phyloP scores from a whole-genome alignment of 441 rosid genomes.

The Populus tomentosa region DNA sequence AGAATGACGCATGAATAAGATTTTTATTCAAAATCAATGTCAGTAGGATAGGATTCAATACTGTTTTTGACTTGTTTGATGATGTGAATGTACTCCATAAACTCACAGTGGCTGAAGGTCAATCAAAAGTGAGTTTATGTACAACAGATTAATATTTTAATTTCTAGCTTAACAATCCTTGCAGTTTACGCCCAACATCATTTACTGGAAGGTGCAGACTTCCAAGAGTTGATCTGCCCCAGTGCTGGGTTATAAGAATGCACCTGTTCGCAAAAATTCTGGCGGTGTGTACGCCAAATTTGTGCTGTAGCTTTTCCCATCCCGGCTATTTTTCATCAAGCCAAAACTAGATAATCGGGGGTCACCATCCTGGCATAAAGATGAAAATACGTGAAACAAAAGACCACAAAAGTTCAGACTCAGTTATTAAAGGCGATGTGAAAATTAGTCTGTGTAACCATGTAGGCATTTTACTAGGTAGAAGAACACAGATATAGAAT shows the following conservation, averaged over 20 bases:
- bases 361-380: conserved; percentile 61
- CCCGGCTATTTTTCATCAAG: conserved; percentile 89
- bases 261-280: conserved; percentile 89
- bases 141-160: neutral
- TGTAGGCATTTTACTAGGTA: neutral
- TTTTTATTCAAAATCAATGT: neutral
- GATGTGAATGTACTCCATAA: neutral
- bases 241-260: neutral
- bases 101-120: neutral
- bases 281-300: conserved; percentile 98
- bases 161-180: neutral
- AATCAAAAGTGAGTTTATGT: neutral
- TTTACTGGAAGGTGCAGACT: no score
- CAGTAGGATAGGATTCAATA: neutral
- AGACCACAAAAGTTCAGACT: neutral
- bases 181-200: neutral
- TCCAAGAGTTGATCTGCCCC: no score
- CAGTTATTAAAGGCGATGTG: neutral
- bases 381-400: neutral
- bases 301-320: conserved; percentile 95
- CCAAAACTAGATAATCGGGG: conserved; percentile 96
- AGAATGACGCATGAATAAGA: neutral
- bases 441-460: neutral
- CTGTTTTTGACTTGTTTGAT: neutral
- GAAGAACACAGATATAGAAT: neutral